Conservation (phyloP, 2,329 filamentous ascomycete genomes). For the Lachnellula subtilissima region DNA sequence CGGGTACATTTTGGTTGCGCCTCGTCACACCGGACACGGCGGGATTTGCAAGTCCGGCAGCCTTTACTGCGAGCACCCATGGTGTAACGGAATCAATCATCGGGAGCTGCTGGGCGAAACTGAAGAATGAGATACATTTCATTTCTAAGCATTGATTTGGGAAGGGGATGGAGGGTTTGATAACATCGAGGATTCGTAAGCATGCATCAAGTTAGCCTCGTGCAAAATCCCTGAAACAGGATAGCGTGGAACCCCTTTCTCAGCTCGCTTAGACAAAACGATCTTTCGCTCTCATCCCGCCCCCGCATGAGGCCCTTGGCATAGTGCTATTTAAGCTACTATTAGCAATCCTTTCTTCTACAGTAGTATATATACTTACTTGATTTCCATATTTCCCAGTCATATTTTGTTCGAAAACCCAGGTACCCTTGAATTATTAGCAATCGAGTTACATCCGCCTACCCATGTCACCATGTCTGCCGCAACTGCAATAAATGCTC, state of each 20-base stretch:
- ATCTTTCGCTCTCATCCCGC: no score
- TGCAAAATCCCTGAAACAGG: neutral
- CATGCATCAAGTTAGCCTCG: neutral
- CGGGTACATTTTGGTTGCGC: conserved; percentile 33
- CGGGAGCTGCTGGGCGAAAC: neutral
- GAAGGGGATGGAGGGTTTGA: no score
- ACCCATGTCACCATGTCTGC: no score
- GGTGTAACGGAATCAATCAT: neutral
- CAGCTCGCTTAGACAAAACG: neutral
- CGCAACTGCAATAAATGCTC: no score
- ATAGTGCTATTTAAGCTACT: no score
- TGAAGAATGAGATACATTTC: neutral
- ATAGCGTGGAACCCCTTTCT: neutral
- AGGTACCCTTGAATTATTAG: no score
- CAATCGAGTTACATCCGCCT: no score
- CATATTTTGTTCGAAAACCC: no score
- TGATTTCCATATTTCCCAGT: no score
- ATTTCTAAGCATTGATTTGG: neutral
- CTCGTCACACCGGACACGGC: conserved; percentile 30
- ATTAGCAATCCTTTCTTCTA: no score
- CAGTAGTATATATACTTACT: no score
- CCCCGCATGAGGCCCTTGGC: no score
- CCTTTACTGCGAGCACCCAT: conserved; percentile 25
- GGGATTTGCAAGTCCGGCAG: conserved; percentile 32
- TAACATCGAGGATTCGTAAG: neutral